These are phyloP conservation scores for Hypoxylon perforatum DNA, from an alignment of 495 filamentous ascomycete species.

Conservation along the genomic window DNA sequence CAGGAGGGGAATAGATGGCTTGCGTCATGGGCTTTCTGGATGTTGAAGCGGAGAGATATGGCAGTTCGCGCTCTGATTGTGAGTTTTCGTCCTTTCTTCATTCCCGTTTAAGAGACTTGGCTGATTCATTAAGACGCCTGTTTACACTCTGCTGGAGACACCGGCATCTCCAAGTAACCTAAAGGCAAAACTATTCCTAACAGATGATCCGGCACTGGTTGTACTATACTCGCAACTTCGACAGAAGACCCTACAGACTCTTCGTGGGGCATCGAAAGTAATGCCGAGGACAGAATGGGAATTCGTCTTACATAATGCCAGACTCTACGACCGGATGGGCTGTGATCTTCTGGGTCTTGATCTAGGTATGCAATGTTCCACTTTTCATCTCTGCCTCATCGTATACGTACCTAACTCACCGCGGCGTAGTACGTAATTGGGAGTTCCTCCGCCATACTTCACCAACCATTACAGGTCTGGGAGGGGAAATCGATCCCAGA, in stretches of 20 bases:
- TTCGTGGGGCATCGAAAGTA: slow-evolving; percentile 85
- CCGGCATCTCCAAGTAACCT: slow-evolving; percentile 67
- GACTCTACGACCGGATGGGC: slow-evolving; percentile 93
- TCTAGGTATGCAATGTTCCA: slow-evolving; percentile 58
- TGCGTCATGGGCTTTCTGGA: slow-evolving; percentile 96
- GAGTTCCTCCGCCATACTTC: slow-evolving; percentile 74
- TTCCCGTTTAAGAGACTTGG: not conserved
- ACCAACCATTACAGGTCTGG: slow-evolving; percentile 40
- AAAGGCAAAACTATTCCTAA: slow-evolving; percentile 80
- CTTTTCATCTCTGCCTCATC: slow-evolving; percentile 4
- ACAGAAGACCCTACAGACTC: slow-evolving; percentile 84
- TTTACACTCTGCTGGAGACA: slow-evolving; percentile 74
- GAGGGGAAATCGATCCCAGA: slow-evolving; percentile 68
- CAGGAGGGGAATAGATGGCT: slow-evolving; percentile 91
- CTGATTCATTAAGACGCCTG: slow-evolving; percentile 69
- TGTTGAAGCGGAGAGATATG: slow-evolving; percentile 83
- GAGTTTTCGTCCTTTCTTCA: slow-evolving; percentile 33
- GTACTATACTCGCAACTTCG: slow-evolving; percentile 89
- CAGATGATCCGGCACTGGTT: slow-evolving; percentile 89
- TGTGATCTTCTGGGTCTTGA: slow-evolving; percentile 94
- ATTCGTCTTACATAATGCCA: slow-evolving; percentile 88
- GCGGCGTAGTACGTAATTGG: slow-evolving; percentile 76
- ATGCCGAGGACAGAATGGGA: slow-evolving; percentile 84
- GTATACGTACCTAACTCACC: not conserved
- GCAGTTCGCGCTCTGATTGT: slow-evolving; percentile 86